Evolutionary conservation across 2,329 filamentous ascomycete genomes (phyloP).

Genomic region (Neospermospora avenae): DNA sequence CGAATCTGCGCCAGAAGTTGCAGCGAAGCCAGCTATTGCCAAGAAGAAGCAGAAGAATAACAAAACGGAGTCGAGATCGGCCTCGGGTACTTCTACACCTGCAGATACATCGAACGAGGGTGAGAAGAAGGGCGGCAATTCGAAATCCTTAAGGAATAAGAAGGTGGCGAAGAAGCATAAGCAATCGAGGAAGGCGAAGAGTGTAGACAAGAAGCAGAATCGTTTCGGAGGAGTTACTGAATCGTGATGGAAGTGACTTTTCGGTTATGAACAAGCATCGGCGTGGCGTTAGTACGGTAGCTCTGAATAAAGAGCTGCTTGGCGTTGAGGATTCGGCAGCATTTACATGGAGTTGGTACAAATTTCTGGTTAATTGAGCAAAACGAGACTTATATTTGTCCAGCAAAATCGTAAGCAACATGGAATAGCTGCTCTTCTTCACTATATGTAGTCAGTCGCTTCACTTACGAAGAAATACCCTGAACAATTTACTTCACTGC

Average conservation of each 20-base stretch:
- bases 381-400: not conserved
- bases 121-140: slow-evolving; percentile 6
- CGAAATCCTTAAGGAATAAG: slow-evolving; percentile 10
- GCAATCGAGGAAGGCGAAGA: slow-evolving; percentile 8
- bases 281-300: slow-evolving; percentile 2
- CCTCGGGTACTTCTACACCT: slow-evolving; percentile 18
- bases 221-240: slow-evolving; percentile 4
- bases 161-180: slow-evolving; percentile 11
- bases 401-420: not conserved
- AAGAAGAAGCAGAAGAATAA: slow-evolving; percentile 35
- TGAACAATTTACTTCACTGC: no score
- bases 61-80: slow-evolving; percentile 16
- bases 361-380: not conserved
- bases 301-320: not conserved
- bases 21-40: not conserved
- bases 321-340: not conserved
- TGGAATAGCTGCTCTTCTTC: not conserved
- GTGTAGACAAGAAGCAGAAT: slow-evolving; percentile 6
- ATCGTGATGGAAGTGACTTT: not conserved
- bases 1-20: slow-evolving; percentile 9
- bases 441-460: not conserved
- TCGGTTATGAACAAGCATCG: not conserved
- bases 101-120: slow-evolving; percentile 13
- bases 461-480: no score
- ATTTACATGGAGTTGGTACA: slow-evolving; percentile 2